Base-by-base conservation (phyloP, 2,329 filamentous ascomycete species). In the Colletotrichum viniferum region DNA sequence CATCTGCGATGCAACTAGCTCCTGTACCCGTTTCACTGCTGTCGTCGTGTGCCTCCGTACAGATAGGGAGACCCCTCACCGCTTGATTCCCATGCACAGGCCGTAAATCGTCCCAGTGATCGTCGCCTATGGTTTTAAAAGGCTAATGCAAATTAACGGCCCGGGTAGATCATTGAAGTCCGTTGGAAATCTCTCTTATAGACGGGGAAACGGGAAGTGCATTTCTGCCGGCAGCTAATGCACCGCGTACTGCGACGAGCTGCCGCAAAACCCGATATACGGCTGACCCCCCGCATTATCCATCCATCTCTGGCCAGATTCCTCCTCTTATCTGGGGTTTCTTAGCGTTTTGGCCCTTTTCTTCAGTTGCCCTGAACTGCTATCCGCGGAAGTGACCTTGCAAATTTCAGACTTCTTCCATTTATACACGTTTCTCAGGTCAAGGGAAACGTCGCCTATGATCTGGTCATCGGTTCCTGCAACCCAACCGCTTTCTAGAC, bases 381-480 rank as follows among this genome's bases (percentile, higher is more conserved):
- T 43, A n/a, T 2, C 16, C 36, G 10, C n/a, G n/a, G n/a, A n/a
- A n/a, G n/a, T 48, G 43, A 48, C 43, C n/a, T 7, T 48, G 43
- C 5, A 48, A n/a, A 3, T 48, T 48, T 21, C 43, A 48, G 43
- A 21, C 38, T 6, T 21, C n/a, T n/a, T n/a, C n/a, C n/a, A n/a
- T n/a, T n/a, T n/a, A n/a, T n/a, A n/a, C n/a, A n/a, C n/a, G n/a
- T n/a, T n/a, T 12, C 1, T 38, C 13, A 48, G 2, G 10, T 3
- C 43, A 48, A 9, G 10, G 2, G 18, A 48, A 48, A 48, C 43
- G 3, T 48, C n/a, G 43, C 43, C 43, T 48, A 1, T 21, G 43
- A 48, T 48, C 43, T 3, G n/a, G 5, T 48, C 0, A n/a, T 21
- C n/a, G 0, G 5, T 0, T 48, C 43, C 4, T 48, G n/a, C 43